Conservation (phyloP, 1,284 basidiomycete genomes). For the Cerrena zonata region DNA sequence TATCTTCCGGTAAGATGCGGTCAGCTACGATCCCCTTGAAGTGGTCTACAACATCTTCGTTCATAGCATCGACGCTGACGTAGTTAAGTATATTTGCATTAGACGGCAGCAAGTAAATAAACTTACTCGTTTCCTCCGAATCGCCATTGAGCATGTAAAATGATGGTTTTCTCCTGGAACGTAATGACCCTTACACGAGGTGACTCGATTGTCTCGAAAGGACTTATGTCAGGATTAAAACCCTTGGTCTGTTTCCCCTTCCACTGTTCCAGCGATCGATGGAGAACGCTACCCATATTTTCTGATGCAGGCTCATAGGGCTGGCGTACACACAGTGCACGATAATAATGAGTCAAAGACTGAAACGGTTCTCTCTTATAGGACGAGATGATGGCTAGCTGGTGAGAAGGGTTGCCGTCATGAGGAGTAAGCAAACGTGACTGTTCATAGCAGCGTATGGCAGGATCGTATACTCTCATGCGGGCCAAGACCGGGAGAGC, state of each 20-base stretch:
- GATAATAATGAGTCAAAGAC: slow-evolving; percentile 83
- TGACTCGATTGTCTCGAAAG: slow-evolving; percentile 25
- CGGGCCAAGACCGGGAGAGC: slow-evolving; percentile 34
- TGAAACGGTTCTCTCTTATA: slow-evolving; percentile 80
- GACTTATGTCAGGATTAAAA: slow-evolving; percentile 13
- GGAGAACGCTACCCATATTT: slow-evolving; percentile 74
- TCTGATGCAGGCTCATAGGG: slow-evolving; percentile 85
- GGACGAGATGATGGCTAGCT: slow-evolving; percentile 86
- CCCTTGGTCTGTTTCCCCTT: slow-evolving; percentile 32
- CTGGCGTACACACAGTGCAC: slow-evolving; percentile 80
- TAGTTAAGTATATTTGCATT: slow-evolving; percentile 26
- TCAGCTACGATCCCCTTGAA: slow-evolving; percentile 59
- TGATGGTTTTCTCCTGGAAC: slow-evolving; percentile 69
- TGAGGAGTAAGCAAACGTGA: slow-evolving; percentile 77
- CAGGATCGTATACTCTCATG: slow-evolving; percentile 67
- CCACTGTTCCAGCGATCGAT: slow-evolving; percentile 60
- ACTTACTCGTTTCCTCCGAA: slow-evolving; percentile 56
- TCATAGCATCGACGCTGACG: slow-evolving; percentile 10
- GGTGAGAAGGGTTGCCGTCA: slow-evolving; percentile 86
- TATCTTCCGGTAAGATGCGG: slow-evolving; percentile 69
- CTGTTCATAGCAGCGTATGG: slow-evolving; percentile 78
- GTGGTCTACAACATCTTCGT: slow-evolving; percentile 41
- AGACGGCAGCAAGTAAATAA: slow-evolving; percentile 36
- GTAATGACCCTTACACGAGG: slow-evolving; percentile 45
- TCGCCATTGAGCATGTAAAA: slow-evolving; percentile 69